phyloP scores from a whole-genome alignment of 805 yeast genomes.

The Candida argentea region DNA sequence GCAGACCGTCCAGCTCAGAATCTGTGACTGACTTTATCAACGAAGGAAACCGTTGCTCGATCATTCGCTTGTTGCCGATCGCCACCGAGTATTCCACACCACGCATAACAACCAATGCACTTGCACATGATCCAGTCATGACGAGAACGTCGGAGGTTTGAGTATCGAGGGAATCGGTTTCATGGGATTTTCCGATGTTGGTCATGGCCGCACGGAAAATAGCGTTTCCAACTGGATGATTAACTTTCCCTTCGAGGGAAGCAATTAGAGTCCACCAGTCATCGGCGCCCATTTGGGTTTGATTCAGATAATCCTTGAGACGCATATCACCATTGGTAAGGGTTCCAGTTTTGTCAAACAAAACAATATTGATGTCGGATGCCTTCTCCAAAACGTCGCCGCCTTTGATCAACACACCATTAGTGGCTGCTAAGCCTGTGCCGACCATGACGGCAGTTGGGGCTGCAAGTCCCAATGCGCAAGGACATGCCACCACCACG shows the following conservation, averaged over 20 bases:
- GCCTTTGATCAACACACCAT: slow-evolving; percentile 88
- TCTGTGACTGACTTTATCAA: slow-evolving; percentile 3
- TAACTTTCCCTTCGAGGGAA: slow-evolving; percentile 57
- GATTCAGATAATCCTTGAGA: slow-evolving; percentile 16
- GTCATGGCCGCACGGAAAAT: slow-evolving; percentile 32
- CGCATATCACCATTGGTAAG: slow-evolving; percentile 78
- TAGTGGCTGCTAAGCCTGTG: slow-evolving; percentile 86
- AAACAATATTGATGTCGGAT: slow-evolving; percentile 48
- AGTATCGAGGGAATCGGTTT: slow-evolving; percentile 21
- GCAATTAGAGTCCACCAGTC: slow-evolving; percentile 47
- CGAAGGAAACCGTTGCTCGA: slow-evolving; percentile 15
- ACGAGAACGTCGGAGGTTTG: slow-evolving; percentile 25
- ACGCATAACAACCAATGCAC: slow-evolving; percentile 25
- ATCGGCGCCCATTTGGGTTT: slow-evolving; percentile 7
- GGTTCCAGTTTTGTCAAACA: slow-evolving; percentile 96
- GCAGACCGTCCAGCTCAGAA: slow-evolving; percentile 7
- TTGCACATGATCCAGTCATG: slow-evolving; percentile 37
- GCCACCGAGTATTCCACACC: slow-evolving; percentile 19
- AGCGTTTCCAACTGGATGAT: slow-evolving; percentile 84
- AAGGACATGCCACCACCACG: slow-evolving; percentile 96
- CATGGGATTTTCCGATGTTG: slow-evolving; percentile 17
- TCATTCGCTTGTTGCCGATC: slow-evolving; percentile 44
- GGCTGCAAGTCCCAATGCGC: slow-evolving; percentile 94
- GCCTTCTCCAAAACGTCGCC: slow-evolving; percentile 81
- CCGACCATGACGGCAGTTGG: slow-evolving; percentile 99